Evolutionary conservation across 192 early-diverging fungal species (phyloP).

Genomic region (Kickxella alabastrina): DNA sequence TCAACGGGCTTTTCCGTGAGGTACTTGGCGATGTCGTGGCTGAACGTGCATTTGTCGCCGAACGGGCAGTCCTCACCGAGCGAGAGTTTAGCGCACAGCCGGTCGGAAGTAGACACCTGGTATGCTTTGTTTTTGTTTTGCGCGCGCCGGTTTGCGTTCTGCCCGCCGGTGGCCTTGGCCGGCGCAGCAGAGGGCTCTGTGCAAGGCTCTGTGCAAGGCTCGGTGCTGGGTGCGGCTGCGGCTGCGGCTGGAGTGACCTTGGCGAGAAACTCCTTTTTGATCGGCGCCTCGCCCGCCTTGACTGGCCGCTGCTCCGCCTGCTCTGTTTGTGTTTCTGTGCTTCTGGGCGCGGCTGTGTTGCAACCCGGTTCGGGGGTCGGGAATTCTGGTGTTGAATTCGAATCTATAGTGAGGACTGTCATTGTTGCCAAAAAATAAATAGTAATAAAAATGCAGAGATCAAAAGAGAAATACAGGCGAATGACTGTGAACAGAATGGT

Average conservation of each 20-base stretch:
- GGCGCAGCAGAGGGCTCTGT: no score
- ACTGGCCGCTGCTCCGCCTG: neutral
- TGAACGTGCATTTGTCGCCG: slow-evolving; percentile 64
- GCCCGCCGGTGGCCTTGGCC: slow-evolving; percentile 5
- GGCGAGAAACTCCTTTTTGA: neutral
- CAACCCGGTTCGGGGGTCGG: no score
- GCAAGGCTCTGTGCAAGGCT: neutral
- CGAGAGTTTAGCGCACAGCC: slow-evolving; percentile 55
- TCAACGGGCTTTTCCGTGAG: slow-evolving; percentile 70
- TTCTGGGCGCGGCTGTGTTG: no score
- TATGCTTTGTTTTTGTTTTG: slow-evolving; percentile 12
- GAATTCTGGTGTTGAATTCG: no score
- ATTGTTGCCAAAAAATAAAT: no score
- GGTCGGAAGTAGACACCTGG: neutral
- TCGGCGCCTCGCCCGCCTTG: neutral
- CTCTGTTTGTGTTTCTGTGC: neutral
- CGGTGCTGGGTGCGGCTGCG: no score
- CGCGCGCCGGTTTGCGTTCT: slow-evolving; percentile 16
- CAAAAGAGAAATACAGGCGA: no score
- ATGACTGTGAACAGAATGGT: no score
- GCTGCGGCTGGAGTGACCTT: neutral
- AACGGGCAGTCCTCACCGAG: slow-evolving; percentile 51
- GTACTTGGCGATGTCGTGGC: slow-evolving; percentile 76
- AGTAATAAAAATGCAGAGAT: no score
- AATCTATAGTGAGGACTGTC: no score